Evolutionary conservation across 1,139 yeast genomes (phyloP), one percentile per base, ranked within the genome.

Genomic region (Candida labiduridarum): DNA sequence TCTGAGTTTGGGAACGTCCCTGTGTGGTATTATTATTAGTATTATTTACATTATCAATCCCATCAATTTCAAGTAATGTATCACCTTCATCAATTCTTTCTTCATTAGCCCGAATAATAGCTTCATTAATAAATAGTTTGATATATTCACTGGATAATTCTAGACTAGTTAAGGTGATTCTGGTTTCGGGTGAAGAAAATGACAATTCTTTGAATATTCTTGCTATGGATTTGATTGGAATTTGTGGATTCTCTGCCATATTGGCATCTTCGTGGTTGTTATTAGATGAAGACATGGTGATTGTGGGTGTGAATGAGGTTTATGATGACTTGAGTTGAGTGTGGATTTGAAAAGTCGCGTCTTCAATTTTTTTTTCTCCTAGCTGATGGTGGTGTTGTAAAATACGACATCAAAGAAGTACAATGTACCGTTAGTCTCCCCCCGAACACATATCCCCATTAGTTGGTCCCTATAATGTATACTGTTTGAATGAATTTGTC

Each of bases 61-160:
- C 76, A 46, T 67, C 73, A 0, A 66, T 70, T 35, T 59, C 58
- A 15, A 60, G 51, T 16, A 62, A 51, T 1, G 64, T 52, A 29
- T 64, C 67, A 0, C 67, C 71, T 48, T 75, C 79, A 16, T 61
- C 54, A 3, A 68, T 39, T 43, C 84, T 59, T 52, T 72, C 79
- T 53, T 84, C 88, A 51, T 84, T 78, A 1, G 91, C 78, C 53
- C 92, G 62, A 12, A 80, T 61, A 1, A 84, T 76, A 0, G 90
- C 89, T 64, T 86, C 91, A 49, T 79, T 74, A 12, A 86, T 76
- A 59, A 85, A 85, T 55, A 84, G 65, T 44, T 80, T 73, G 42
- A 85, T 72, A 58, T 86, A 86, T 56, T 82, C 85, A 1, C 83
- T 69, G 1, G 84, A 72, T 35, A 80, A 65, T 25, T 76, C 74